Base-by-base conservation (phyloP, 257 asterid genomes). In the Nicotiana knightiana region DNA sequence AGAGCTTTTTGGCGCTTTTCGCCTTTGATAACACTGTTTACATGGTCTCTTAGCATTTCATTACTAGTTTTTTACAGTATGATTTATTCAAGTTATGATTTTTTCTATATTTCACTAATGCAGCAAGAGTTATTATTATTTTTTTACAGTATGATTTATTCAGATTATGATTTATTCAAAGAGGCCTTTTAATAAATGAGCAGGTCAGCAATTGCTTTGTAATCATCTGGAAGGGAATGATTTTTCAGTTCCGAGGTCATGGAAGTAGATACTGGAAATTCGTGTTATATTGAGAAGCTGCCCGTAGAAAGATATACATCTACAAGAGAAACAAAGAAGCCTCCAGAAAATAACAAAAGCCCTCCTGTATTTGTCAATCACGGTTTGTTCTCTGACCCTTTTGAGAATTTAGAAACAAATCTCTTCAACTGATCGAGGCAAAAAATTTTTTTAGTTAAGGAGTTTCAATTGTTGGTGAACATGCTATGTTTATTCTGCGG, bases 331-430 rank as follows among this genome's bases (percentile, higher is more conserved):
- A 85, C 85, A 39, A 87, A 89, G 81, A 90, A 53, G 84, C 86
- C 97, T 51, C 86, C 82, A 17, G 95, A 92, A 76, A 86, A 79
- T 61, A 84, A 82, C 82, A 57, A 88, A 28, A 84, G 68, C 54
- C 39, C 87, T 77, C 81, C 88, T 12, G 89, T 77, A 53, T 93
- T 89, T 66, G 89, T 93, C 77, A 92, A 93, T 87, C 91, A 92
- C n/a, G 97, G 97, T 92, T 67, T 73, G 88, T 82, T 62, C 70
- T 61, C 67, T 55, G 59, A 61, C 28, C 67, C n/a, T 65, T 53
- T n/a, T 51, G 54, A 67, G 58, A 32, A 53, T 3, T 81, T 67
- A 66, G 62, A 9, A 67, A 35, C 76, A 51, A 8, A 30, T 6
- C 59, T 32, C 46, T 71, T 66, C 28, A 79, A 30, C 46, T 81